Base-by-base conservation (phyloP, 1,284 basidiomycete genomes). In the Ceratorhiza oryzae-sativae region DNA sequence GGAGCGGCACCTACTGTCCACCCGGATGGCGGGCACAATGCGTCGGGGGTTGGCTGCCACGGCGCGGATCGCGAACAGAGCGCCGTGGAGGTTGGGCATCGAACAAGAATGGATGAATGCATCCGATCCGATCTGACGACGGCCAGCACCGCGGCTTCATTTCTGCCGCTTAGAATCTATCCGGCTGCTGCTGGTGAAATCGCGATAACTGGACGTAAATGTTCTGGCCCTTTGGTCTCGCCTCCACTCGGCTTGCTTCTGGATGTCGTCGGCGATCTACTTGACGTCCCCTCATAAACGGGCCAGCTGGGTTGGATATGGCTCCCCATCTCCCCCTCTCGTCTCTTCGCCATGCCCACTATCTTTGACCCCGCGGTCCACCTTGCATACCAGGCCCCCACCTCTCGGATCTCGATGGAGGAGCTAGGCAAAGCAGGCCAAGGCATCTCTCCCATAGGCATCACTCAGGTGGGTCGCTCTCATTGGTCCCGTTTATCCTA, bases 31-130 rank as follows among this genome's bases (percentile, higher is more conserved):
- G 5, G 95, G 95, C 1, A 95, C 80, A 2, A 94, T 83, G 1
- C 94, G 77, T 1, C 89, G 84, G 0, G 94, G 93, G 68, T 89
- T 87, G 76, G 92, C 78, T 27, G 95, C 75, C 36, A n/a, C n/a
- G 3, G 93, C 85, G 25, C 92, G 89, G 67, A 95, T 84, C 18
- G 92, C 88, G 27, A 88, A 91, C 1, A 94, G 82, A 4, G 90
- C 81, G 58, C 92, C 94, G 0, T 93, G 87, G 32, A 94, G 79
- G 79, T 94, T 94, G 76, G 61, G 61, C 71, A 72, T 72, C 30
- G 60, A 42, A 15, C 39, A 25, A 13, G 41, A 20, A 45, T 36
- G 32, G 25, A 15, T 13, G 2, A 23, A 42, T 27, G 41, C 23
- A 59, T 59, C 56, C 36, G 34, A 23, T 9, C 20, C 56, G 34